Conservation (phyloP, 2,329 filamentous ascomycete species). For the Pseudogymnoascus sp. region DNA sequence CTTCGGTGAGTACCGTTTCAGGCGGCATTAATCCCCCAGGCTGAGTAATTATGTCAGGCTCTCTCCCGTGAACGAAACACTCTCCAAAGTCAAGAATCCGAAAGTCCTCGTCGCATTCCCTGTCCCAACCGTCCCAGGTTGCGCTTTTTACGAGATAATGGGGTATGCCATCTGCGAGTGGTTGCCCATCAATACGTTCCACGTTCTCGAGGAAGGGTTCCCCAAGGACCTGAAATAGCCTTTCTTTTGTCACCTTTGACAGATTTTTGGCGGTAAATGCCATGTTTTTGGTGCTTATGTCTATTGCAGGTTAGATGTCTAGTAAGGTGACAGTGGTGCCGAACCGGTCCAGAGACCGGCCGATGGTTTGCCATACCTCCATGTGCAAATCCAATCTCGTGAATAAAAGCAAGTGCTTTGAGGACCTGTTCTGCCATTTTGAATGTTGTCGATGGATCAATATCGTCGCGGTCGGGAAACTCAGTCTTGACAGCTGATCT, state of each 20-base stretch:
- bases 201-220: not conserved
- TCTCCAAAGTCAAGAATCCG: conserved; percentile 22
- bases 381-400: conserved; percentile 26
- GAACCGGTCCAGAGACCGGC: not conserved
- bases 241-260: conserved; percentile 12
- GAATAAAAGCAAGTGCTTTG: conserved; percentile 25
- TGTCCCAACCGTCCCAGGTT: conserved; percentile 17
- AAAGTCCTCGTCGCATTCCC: conserved; percentile 22
- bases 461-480: conserved; percentile 16
- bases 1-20: conserved; percentile 20
- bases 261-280: conserved; percentile 21
- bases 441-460: conserved; percentile 22
- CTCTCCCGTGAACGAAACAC: conserved; percentile 14
- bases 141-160: conserved; percentile 15
- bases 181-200: not conserved
- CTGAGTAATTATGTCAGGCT: conserved; percentile 17
- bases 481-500: conserved; percentile 23
- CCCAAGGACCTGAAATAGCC: conserved; percentile 16
- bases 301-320: conserved; percentile 16
- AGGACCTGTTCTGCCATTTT: conserved; percentile 27
- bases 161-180: conserved; percentile 15
- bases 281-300: conserved; percentile 27
- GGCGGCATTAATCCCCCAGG: conserved; percentile 17
- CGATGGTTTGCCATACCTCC: conserved; percentile 23
- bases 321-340: conserved; percentile 3